These are phyloP conservation scores for Viridothelium virens DNA, from an alignment of 495 filamentous ascomycete genomes.

Conservation along the genomic window DNA sequence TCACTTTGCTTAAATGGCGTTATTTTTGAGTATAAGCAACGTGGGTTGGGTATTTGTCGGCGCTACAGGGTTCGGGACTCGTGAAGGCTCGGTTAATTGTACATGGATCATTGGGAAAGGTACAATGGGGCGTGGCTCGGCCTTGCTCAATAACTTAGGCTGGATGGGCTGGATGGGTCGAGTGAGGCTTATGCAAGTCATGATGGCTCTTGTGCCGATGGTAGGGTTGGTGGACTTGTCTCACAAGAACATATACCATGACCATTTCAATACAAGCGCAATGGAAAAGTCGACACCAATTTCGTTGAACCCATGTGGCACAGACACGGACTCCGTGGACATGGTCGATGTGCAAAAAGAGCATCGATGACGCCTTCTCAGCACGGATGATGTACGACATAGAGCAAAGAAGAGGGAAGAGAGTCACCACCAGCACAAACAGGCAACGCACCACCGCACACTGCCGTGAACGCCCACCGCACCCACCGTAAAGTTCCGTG, in stretches of 20 bases:
- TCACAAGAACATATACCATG: background rate
- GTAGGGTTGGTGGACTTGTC: background rate
- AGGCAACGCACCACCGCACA: no score
- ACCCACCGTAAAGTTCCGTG: no score
- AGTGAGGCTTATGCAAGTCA: background rate
- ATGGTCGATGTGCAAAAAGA: no score
- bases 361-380: background rate
- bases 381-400: background rate
- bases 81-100: background rate
- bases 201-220: background rate
- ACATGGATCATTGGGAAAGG: no score
- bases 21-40: background rate
- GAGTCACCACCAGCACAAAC: background rate
- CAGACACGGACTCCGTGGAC: background rate
- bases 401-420: background rate
- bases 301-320: background rate
- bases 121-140: background rate
- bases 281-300: background rate
- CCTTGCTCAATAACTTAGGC: background rate
- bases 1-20: background rate
- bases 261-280: background rate
- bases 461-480: no score
- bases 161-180: background rate
- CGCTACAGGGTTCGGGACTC: background rate
- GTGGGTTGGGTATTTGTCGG: background rate